Percentiles rank a stretch among this genome's conserved stretches.
Evolutionary conservation across 2,329 filamentous ascomycete species (phyloP).

Genomic region (Knufia fluminis): DNA sequence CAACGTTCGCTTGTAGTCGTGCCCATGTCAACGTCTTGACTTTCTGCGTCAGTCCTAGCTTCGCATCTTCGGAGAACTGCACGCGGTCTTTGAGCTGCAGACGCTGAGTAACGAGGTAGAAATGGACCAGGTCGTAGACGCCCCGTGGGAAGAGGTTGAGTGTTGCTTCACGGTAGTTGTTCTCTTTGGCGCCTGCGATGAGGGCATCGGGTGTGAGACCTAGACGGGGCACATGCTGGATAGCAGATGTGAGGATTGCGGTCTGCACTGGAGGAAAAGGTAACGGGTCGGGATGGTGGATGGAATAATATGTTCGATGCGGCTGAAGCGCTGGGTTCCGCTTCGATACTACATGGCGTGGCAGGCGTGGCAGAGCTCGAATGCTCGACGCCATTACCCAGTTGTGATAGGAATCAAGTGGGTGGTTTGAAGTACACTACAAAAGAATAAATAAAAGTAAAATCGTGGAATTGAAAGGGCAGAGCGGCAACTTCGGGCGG

Average conservation of each 20-base stretch:
- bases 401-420: not conserved
- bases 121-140: conserved; percentile 71
- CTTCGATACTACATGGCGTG: not conserved
- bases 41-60: conserved; percentile 48
- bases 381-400: not conserved
- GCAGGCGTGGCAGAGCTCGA: not conserved
- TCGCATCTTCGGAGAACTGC: conserved; percentile 25
- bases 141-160: conserved; percentile 72
- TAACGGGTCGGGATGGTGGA: conserved; percentile 54
- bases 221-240: conserved; percentile 65
- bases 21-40: conserved; percentile 66
- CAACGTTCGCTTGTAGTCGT: conserved; percentile 60
- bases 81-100: conserved; percentile 45
- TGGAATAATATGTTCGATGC: conserved; percentile 56
- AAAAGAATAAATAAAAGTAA: no score
- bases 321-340: not conserved
- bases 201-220: conserved; percentile 74
- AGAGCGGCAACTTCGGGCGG: no score
- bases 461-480: no score
- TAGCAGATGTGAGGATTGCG: conserved; percentile 71
- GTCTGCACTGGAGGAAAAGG: conserved; percentile 62
- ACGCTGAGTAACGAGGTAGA: conserved; percentile 62
- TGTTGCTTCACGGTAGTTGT: conserved; percentile 78
- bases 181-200: conserved; percentile 68
- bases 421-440: not conserved